A percentile compares a stretch with the other conserved stretches of the same genome.
phyloP scores from a whole-genome alignment of 1,284 basidiomycete species.

The Leccinum proliferum region DNA sequence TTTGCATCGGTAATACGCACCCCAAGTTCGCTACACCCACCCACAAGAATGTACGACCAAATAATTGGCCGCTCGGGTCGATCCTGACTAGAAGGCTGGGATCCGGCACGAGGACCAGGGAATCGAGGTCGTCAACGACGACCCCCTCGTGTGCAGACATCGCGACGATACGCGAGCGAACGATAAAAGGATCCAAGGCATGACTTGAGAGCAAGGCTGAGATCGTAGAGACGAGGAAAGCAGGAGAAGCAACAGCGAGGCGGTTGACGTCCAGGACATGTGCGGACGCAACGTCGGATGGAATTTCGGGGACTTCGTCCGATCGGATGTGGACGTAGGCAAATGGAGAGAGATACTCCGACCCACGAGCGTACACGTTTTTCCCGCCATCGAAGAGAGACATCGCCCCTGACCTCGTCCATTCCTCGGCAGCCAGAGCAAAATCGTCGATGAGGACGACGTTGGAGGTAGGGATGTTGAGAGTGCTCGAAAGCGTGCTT shows the following conservation, averaged over 20 bases:
- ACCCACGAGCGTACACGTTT: slow-evolving; percentile 14
- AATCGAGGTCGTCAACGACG: slow-evolving; percentile 1
- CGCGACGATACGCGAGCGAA: slow-evolving; percentile 7
- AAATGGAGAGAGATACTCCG: slow-evolving; percentile 20
- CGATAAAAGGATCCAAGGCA: slow-evolving; percentile 11
- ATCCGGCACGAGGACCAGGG: slow-evolving; percentile 16
- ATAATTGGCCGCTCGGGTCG: slow-evolving; percentile 25
- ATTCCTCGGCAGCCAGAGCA: slow-evolving; percentile 3
- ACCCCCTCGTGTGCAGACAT: slow-evolving; percentile 10
- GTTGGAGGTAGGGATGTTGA: slow-evolving; percentile 10
- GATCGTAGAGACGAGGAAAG: slow-evolving; percentile 12
- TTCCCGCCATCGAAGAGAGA: slow-evolving; percentile 22
- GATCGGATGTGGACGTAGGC: slow-evolving; percentile 23
- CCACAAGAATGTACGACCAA: slow-evolving; percentile 28
- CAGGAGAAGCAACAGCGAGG: slow-evolving; percentile 13
- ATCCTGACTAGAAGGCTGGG: slow-evolving; percentile 7
- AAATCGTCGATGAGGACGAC: slow-evolving; percentile 15
- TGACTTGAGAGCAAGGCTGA: slow-evolving; percentile 15
- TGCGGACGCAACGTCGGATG: slow-evolving; percentile 11
- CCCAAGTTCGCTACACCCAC: slow-evolving; percentile 21
- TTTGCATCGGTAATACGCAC: slow-evolving; percentile 10
- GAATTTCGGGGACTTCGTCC: slow-evolving; percentile 15
- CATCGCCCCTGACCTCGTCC: slow-evolving; percentile 12
- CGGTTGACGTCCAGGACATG: slow-evolving; percentile 17
- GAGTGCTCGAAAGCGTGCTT: slow-evolving; percentile 7